phyloP scores from a whole-genome alignment of 805 yeast genomes.

The Vanderwaltozyma polyspora region DNA sequence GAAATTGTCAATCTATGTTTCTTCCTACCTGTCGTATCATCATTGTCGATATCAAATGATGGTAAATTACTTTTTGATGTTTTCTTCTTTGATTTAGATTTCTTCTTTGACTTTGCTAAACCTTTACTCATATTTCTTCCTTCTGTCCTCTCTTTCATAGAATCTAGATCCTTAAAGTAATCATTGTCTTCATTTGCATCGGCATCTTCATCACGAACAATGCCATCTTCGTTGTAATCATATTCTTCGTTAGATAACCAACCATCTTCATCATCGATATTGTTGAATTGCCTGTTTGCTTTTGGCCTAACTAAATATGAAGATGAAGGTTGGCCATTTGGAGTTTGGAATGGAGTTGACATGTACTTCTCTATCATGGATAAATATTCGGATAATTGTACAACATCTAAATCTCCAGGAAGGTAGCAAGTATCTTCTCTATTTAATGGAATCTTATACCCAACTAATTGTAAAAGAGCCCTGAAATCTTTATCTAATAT shows the following conservation, averaged over 20 bases:
- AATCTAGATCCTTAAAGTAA: conserved; percentile 20
- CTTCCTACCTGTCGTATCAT: background rate
- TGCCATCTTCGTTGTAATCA: conserved; percentile 14
- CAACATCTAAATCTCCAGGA: conserved; percentile 7
- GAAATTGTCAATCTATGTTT: conserved; percentile 8
- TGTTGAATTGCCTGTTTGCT: background rate
- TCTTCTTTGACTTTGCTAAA: conserved; percentile 15
- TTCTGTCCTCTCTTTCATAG: conserved; percentile 2
- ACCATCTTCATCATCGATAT: conserved; percentile 9
- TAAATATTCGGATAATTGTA: conserved; percentile 7
- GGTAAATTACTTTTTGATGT: conserved; percentile 7
- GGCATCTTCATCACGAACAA: conserved; percentile 10
- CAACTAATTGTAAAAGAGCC: conserved; percentile 15
- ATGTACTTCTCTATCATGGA: conserved; percentile 13
- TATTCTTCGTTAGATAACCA: conserved; percentile 14
- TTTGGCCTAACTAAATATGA: conserved; percentile 17
- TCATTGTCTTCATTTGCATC: conserved; percentile 12
- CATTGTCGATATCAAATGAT: conserved; percentile 5
- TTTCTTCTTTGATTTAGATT: conserved; percentile 3
- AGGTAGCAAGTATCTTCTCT: conserved; percentile 13
- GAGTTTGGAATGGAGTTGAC: conserved; percentile 19
- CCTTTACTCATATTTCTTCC: conserved; percentile 12
- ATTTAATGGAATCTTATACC: conserved; percentile 14
- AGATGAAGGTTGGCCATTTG: conserved; percentile 20
- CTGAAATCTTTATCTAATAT: conserved; percentile 20